Conservation (phyloP, 2,329 filamentous ascomycete genomes). For the Neophaeococcomyces mojaviensis region DNA sequence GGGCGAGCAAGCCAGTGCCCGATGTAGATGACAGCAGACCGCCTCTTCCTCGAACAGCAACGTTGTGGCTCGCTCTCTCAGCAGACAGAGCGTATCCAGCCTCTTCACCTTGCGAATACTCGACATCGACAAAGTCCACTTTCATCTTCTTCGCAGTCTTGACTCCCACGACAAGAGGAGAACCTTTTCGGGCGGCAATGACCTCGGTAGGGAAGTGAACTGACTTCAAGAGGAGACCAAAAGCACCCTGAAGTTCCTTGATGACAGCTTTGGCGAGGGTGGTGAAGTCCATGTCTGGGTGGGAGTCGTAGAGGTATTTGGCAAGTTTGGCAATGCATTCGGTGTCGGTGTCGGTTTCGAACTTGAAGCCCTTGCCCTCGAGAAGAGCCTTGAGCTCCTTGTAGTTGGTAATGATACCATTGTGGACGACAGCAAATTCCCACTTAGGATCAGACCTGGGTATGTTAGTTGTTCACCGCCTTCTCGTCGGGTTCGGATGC, state of each 20-base stretch:
- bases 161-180: conserved; percentile 92
- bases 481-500: background rate
- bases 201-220: conserved; percentile 98
- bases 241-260: conserved; percentile 95
- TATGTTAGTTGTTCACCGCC: conserved; percentile 7
- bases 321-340: conserved; percentile 98
- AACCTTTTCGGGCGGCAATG: conserved; percentile 96
- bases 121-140: conserved; percentile 98
- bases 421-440: conserved; percentile 97
- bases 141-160: conserved; percentile 99
- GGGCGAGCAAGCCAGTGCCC: conserved; percentile 64
- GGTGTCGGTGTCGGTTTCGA: conserved; percentile 98
- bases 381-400: conserved; percentile 96
- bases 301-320: conserved; percentile 95
- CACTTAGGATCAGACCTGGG: conserved; percentile 81
- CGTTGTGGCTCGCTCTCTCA: conserved; percentile 92
- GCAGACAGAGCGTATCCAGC: conserved; percentile 77
- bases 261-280: conserved; percentile 96
- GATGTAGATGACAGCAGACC: conserved; percentile 51
- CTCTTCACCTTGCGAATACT: conserved; percentile 63
- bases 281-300: conserved; percentile 91
- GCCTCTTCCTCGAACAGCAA: conserved; percentile 84
- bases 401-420: conserved; percentile 99
- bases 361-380: conserved; percentile 89
- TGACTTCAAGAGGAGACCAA: conserved; percentile 94